Conservation (phyloP, 768 basidiomycete genomes). For the Amanita exitialis region DNA sequence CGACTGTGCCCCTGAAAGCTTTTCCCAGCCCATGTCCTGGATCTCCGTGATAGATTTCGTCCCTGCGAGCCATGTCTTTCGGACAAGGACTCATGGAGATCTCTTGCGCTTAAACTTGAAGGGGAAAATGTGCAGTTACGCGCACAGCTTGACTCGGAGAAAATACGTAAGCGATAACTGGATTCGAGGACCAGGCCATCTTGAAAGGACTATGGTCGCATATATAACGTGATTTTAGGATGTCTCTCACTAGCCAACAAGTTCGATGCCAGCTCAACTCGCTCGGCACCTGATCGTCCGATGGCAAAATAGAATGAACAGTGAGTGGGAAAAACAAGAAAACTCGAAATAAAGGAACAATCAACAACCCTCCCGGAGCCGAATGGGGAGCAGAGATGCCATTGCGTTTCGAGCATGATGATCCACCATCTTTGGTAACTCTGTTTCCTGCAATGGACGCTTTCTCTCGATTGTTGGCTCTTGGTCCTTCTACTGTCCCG, state of each 20-base stretch:
- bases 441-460: slow-evolving; percentile 20
- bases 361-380: neutral
- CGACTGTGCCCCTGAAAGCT: neutral
- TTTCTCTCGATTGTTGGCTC: slow-evolving; percentile 18
- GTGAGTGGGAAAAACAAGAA: neutral
- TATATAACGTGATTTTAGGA: neutral
- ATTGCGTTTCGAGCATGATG: neutral
- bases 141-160: slow-evolving; percentile 29
- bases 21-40: slow-evolving; percentile 31
- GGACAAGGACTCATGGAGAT: slow-evolving; percentile 26
- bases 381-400: neutral
- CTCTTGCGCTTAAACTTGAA: slow-evolving; percentile 31
- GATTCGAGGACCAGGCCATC: neutral
- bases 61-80: slow-evolving; percentile 12
- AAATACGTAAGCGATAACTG: slow-evolving; percentile 23
- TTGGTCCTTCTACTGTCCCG: slow-evolving; percentile 14
- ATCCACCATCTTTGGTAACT: slow-evolving; percentile 9
- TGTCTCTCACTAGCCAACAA: neutral
- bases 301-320: neutral
- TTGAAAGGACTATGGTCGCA: neutral
- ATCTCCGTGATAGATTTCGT: slow-evolving; percentile 27
- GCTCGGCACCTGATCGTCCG: neutral
- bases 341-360: neutral
- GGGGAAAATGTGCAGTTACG: slow-evolving; percentile 25
- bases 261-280: neutral